These are phyloP conservation scores for Agrocybe praecox DNA, from an alignment of 768 basidiomycete genomes.

Conservation along the genomic window DNA sequence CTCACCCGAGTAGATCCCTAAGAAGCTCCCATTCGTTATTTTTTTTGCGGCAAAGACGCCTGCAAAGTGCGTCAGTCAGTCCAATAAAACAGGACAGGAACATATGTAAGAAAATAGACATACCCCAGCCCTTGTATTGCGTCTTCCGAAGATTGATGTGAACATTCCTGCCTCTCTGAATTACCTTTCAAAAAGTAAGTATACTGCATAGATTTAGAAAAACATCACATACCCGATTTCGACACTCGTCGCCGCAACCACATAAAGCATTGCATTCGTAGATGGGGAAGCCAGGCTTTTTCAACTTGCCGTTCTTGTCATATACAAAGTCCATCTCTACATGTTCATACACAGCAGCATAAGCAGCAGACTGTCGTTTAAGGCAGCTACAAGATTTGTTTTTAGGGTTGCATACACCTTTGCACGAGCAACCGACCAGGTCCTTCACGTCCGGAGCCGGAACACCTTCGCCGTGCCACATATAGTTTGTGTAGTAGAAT, in stretches of 20 bases:
- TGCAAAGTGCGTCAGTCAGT: slow-evolving; percentile 24
- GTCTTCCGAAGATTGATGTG: slow-evolving; percentile 72
- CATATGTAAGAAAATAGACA: slow-evolving; percentile 17
- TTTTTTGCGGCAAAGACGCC: slow-evolving; percentile 75
- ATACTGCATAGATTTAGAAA: not conserved
- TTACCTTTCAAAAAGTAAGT: slow-evolving; percentile 53
- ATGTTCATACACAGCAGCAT: slow-evolving; percentile 21
- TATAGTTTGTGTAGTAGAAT: slow-evolving; percentile 83
- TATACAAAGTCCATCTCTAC: slow-evolving; percentile 66
- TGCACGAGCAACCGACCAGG: slow-evolving; percentile 72
- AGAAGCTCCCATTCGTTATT: slow-evolving; percentile 69
- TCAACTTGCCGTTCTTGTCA: slow-evolving; percentile 59
- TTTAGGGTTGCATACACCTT: slow-evolving; percentile 74
- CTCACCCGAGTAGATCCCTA: slow-evolving; percentile 89
- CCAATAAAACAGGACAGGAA: not conserved
- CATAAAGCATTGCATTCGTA: slow-evolving; percentile 89
- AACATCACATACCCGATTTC: slow-evolving; percentile 63
- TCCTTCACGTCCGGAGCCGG: slow-evolving; percentile 61
- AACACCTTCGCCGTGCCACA: slow-evolving; percentile 74
- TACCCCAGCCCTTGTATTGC: slow-evolving; percentile 84
- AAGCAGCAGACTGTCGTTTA: slow-evolving; percentile 48
- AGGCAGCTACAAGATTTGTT: slow-evolving; percentile 76
- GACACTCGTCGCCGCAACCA: slow-evolving; percentile 78
- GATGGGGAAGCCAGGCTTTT: slow-evolving; percentile 56
- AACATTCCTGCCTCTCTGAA: slow-evolving; percentile 75